These are phyloP conservation scores for Saccharomycopsis lassenensis DNA, from an alignment of 805 yeast genomes.

Conservation along the genomic window DNA sequence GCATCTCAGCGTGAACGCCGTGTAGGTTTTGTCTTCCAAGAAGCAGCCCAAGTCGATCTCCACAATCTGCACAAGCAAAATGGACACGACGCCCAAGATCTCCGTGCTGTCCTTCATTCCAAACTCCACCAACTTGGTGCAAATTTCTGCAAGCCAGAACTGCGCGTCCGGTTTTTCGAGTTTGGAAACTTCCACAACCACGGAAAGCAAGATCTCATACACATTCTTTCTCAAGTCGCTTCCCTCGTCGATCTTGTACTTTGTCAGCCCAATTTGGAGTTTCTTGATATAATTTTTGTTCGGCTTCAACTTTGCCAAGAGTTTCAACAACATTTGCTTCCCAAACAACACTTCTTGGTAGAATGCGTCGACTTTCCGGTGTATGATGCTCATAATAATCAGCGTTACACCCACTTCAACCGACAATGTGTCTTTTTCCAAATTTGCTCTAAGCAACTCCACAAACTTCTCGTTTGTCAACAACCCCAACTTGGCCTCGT, in stretches of 20 bases:
- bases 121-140: constrained; percentile 1
- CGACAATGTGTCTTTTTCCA: constrained; percentile 28
- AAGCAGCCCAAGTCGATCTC: too few relatives aligned
- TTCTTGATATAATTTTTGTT: constrained; percentile 47
- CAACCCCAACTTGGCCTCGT: constrained; percentile 23
- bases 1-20: constrained; percentile 7
- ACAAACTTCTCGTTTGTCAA: constrained; percentile 21
- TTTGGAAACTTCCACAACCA: background rate
- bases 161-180: background rate
- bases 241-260: constrained; percentile 72
- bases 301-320: constrained; percentile 44
- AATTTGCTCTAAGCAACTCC: constrained; percentile 19
- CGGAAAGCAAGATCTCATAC: constrained; percentile 47
- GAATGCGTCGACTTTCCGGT: too few relatives aligned
- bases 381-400: too few relatives aligned
- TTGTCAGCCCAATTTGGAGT: constrained; percentile 81
- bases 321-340: too few relatives aligned
- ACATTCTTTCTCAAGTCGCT: constrained; percentile 60
- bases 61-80: constrained; percentile 7
- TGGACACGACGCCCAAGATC: constrained; percentile 10
- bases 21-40: too few relatives aligned
- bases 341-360: too few relatives aligned
- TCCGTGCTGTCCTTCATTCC: constrained; percentile 17
- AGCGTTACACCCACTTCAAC: too few relatives aligned
- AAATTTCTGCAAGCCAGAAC: background rate